These are phyloP conservation scores for Laguncularia racemosa DNA, from an alignment of 345 rosid species.

Conservation along the genomic window DNA sequence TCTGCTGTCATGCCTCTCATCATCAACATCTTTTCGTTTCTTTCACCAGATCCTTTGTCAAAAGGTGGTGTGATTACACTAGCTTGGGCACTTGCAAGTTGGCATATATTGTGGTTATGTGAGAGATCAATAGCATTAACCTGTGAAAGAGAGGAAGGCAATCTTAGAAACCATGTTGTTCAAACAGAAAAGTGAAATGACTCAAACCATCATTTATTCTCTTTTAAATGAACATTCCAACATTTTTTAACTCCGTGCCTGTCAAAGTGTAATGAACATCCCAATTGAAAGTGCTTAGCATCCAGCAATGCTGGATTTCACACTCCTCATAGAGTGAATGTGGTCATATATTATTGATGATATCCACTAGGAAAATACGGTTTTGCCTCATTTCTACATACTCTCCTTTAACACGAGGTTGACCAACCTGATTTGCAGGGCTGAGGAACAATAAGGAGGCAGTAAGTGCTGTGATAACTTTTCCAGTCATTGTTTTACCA, in stretches of 20 bases:
- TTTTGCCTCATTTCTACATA: no score
- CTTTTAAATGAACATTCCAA: no score
- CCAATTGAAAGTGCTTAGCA: no score
- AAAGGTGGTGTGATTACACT: conserved; percentile 41
- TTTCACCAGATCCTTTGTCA: conserved; percentile 42
- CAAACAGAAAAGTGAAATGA: background rate
- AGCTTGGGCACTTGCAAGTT: conserved; percentile 50
- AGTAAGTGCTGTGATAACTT: conserved; percentile 51
- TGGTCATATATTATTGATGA: no score
- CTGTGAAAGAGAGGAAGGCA: conserved; percentile 24
- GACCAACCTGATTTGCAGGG: conserved; percentile 53
- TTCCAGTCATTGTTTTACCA: conserved; percentile 22
- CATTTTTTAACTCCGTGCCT: no score
- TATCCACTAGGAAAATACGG: no score
- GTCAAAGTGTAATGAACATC: no score
- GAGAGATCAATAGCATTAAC: conserved; percentile 49
- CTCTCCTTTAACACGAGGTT: conserved; percentile 3
- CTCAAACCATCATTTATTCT: no score
- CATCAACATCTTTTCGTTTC: conserved; percentile 60
- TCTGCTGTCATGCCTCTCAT: conserved; percentile 91
- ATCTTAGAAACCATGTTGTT: conserved; percentile 1
- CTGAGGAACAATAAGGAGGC: conserved; percentile 51
- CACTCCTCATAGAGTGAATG: no score
- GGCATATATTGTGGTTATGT: conserved; percentile 36
- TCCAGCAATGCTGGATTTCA: no score